Base-by-base conservation (phyloP, 2,329 filamentous ascomycete genomes). In the Chaetomium strumarium region DNA sequence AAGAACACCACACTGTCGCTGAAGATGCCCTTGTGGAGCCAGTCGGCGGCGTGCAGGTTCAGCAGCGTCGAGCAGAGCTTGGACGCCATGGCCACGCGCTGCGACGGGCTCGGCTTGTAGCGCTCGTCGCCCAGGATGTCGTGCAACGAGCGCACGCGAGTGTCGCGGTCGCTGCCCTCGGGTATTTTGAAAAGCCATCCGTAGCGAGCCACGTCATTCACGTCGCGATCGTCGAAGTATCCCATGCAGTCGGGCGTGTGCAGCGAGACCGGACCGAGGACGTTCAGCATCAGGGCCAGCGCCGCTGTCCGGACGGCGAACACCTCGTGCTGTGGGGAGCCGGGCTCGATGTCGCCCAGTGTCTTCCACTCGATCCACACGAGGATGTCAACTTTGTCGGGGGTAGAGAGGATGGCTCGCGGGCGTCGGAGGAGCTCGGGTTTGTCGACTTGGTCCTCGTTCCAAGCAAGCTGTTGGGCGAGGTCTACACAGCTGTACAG, bases 21-120 rank as follows among this genome's bases (percentile, higher is more conserved):
- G 11, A 75, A 72, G 1, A 80, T 66, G 2, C 75, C 74, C 57
- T 79, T 79, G 65, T 79, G 76, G 6, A 78, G 66, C 76, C 76
- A 80, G 51, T 77, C 72, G 1, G 77, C 72, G 1, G 73, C 70
- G 56, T 79, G 76, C 0, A 79, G 64, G 42, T 74, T 70, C 53
- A 63, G 38, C 5, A 62, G 46, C 4, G 60, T 61, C 8, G 53
- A 47, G 34, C 59, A 61, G 12, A 63, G 48, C 51, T 45, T 55
- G 10, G 33, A 30, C 2, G 62, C 62, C 44, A 63, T 46, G 12
- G 39, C 36, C 11, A 63, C 30, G 1, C 62, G 51, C 29, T 59
- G 49, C 10, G 59, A 55, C 0, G 62, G 34, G 8, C 49, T 53
- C 10, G 62, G 60, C n/a, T 46, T 58, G 24, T 17, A n/a, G 0